phyloP scores from a whole-genome alignment of 495 filamentous ascomycete genomes.

The Trichoderma erinaceum region DNA sequence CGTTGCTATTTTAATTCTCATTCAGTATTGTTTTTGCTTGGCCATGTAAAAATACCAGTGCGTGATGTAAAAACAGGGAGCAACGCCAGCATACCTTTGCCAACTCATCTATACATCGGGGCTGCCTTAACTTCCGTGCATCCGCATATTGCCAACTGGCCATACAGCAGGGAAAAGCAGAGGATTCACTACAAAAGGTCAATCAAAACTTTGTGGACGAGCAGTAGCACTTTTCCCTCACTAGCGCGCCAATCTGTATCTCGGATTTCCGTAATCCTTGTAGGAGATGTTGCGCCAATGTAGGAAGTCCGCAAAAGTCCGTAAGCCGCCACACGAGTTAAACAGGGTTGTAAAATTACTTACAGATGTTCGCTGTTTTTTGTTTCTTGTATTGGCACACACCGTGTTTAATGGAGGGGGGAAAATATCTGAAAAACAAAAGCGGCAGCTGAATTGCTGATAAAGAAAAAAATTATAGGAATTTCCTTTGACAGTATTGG shows the following conservation, averaged over 20 bases:
- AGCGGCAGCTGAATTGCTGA: too few species aligned
- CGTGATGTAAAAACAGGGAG: background rate
- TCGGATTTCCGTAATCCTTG: background rate
- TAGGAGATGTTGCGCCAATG: background rate
- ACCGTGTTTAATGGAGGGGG: too few species aligned
- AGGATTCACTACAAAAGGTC: too few species aligned
- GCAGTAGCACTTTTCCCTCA: background rate
- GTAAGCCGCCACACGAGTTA: slow-evolving; percentile 1
- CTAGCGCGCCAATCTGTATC: background rate
- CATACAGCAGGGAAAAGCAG: background rate
- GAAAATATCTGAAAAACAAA: too few species aligned
- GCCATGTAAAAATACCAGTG: background rate
- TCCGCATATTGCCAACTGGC: background rate
- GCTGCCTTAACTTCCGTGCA: background rate
- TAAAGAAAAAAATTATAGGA: too few species aligned
- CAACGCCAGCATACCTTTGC: background rate
- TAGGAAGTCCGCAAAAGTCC: background rate
- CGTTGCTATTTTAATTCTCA: background rate
- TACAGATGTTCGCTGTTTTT: background rate
- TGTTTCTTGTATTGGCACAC: too few species aligned
- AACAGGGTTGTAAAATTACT: background rate
- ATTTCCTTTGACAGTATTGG: too few species aligned
- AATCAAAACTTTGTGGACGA: background rate
- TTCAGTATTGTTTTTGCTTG: background rate
- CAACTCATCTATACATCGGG: background rate